Percentiles rank a stretch among this genome's conserved stretches.
Evolutionary conservation across 768 basidiomycete species (phyloP).

Genomic region (Xerocomellus intermedius): DNA sequence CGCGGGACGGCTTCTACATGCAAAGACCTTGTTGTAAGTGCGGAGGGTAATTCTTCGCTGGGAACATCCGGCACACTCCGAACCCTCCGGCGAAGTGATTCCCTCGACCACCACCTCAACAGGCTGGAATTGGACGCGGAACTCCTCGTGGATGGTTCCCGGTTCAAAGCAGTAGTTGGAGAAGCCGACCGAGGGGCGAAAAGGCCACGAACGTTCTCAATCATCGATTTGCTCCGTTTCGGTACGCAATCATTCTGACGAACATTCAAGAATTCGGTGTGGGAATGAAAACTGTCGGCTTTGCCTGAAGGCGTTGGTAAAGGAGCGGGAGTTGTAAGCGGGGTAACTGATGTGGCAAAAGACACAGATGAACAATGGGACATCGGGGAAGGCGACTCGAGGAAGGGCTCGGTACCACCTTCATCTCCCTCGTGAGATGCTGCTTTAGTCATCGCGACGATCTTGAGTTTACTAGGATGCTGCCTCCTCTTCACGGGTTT

Average conservation of each 20-base stretch:
- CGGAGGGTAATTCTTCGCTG: constrained; percentile 25
- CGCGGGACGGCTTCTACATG: constrained; percentile 11
- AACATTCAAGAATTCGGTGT: constrained; percentile 28
- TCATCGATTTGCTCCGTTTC: constrained; percentile 52
- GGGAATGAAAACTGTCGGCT: constrained; percentile 19
- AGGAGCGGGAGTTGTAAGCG: constrained; percentile 17
- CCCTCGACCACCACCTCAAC: constrained; percentile 50
- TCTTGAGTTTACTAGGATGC: constrained; percentile 31
- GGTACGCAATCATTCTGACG: constrained; percentile 30
- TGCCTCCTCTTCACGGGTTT: constrained; percentile 21
- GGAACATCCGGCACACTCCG: constrained; percentile 52
- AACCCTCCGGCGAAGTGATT: constrained; percentile 48
- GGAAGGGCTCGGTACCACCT: constrained; percentile 15
- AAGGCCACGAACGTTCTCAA: constrained; percentile 60
- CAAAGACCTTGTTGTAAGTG: constrained; percentile 27
- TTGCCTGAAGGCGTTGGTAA: constrained; percentile 13
- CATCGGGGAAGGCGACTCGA: constrained; percentile 38
- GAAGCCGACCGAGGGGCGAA: constrained; percentile 51
- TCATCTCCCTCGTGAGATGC: constrained; percentile 27
- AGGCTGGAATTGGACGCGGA: constrained; percentile 32
- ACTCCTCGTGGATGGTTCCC: constrained; percentile 26
- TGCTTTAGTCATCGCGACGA: constrained; percentile 21
- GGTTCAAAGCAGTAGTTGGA: constrained; percentile 34
- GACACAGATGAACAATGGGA: constrained; percentile 40
- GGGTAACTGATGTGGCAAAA: constrained; percentile 23